Evolutionary conservation across 129 eudicot genomes (phyloP), one percentile per base, ranked within the genome.

Genomic region (Oenanthe sinensis): DNA sequence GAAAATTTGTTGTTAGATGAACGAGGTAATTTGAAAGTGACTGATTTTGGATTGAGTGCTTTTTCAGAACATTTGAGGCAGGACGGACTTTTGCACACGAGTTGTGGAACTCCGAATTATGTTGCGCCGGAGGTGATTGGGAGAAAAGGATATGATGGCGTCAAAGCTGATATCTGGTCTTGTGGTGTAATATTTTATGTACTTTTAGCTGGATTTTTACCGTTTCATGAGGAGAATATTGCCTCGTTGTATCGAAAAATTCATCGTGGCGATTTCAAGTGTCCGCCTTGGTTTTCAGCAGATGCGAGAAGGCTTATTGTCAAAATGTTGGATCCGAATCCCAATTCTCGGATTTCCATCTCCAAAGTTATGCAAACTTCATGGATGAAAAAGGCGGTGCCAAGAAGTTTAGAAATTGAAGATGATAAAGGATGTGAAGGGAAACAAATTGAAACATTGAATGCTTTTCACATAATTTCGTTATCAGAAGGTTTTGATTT

Each of bases 61-160:
- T 90, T 95, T 17, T 42, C 90, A 26, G 93, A 90, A 14, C 96
- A 91, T 24, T 79, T 88, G 20, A 77, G 92, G 39, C 92, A 86
- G 60, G 98, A 91, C 42, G 97, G 97, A 4, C 73, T 95, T 85
- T 75, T 94, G 36, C 97, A 91, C 84, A 94, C 98, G 0, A 88
- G 92, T 1, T 94, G 98, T 71, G 98, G 98, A 0, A 94, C 98
- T 37, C 98, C 98, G 39, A 93, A 95, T 1, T 94, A 94, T 26
- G 98, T 90, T 0, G 98, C 98, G 4, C 97, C 98, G 40, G 98
- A 95, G 87, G 97, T 95, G 9, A 89, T 95, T 60, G 93, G 92
- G 0, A 88, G 86, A 77, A 91, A 86, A 78, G 97, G 97, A 13
- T 95, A 95, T 63, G 90, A 88, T 30, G 98, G 98, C 1, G 90